A percentile compares a stretch with the other conserved stretches of the same genome.
phyloP scores from a whole-genome alignment of 192 early-diverging fungal species.

The Coemansia umbellata region DNA sequence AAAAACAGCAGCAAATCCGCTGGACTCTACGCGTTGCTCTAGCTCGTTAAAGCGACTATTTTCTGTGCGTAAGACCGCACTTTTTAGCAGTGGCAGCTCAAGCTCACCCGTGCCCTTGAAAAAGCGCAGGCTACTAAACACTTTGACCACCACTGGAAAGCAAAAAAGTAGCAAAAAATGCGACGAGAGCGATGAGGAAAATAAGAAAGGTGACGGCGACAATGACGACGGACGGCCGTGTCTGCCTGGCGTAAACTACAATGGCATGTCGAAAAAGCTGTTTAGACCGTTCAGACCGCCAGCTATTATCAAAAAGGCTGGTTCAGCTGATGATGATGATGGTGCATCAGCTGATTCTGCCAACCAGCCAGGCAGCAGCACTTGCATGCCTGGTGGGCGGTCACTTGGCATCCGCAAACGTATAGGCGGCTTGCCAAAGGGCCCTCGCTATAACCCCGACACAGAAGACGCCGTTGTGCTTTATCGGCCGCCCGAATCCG shows the following conservation, averaged over 20 bases:
- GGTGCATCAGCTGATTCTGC: neutral
- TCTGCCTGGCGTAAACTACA: slow-evolving; percentile 46
- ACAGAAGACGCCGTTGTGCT: slow-evolving; percentile 81
- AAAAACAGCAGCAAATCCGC: neutral
- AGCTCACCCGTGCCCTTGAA: slow-evolving; percentile 7
- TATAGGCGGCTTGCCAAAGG: slow-evolving; percentile 45
- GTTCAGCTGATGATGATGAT: slow-evolving; percentile 1
- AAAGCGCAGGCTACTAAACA: slow-evolving; percentile 3
- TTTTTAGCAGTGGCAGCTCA: neutral
- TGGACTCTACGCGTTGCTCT: neutral
- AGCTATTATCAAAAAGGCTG: slow-evolving; percentile 1
- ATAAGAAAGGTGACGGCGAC: neutral
- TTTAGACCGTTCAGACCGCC: slow-evolving; percentile 52
- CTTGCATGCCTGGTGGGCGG: slow-evolving; percentile 3
- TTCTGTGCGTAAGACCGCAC: slow-evolving; percentile 24
- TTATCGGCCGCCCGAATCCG: slow-evolving; percentile 65
- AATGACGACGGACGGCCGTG: slow-evolving; percentile 12
- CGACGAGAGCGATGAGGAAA: slow-evolving; percentile 6
- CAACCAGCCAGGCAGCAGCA: neutral
- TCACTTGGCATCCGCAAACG: slow-evolving; percentile 58
- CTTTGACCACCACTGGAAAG: neutral
- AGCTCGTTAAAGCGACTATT: slow-evolving; percentile 30
- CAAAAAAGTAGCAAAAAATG: too few species aligned
- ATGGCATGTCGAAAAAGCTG: slow-evolving; percentile 44
- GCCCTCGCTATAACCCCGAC: slow-evolving; percentile 78